Evolutionary conservation across 1,284 basidiomycete species (phyloP), one percentile per base, ranked within the genome.

Genomic region (Pseudozyma pruni): DNA sequence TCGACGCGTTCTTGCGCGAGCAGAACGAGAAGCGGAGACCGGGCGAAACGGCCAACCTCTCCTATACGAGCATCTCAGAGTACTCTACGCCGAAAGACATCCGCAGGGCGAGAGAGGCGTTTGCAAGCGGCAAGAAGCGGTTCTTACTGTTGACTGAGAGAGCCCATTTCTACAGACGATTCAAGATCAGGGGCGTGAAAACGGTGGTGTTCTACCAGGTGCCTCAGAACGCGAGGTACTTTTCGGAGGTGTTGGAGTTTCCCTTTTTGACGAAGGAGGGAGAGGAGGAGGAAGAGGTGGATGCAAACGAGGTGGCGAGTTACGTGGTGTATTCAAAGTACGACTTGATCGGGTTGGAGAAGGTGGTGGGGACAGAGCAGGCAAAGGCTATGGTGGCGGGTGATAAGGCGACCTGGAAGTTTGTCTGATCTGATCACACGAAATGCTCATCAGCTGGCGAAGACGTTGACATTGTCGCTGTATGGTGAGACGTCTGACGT

Each of bases 101-200:
- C 67, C 91, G 92, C 1, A 89, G 94, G 2, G 94, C 94, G 0
- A 87, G 96, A 44, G 91, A 94, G 75, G 88, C 91, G 0, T 98
- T 99, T 85, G 97, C 96, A 86, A 87, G 86, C 38, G 92, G 92
- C 50, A 90, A 91, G 77, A 93, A 90, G 74, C 85, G 90, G 0
- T 92, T 98, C 85, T 83, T 99, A 20, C 85, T 98, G 64, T 86
- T 98, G 73, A 97, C 92, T 61, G 96, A 99, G 82, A 89, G 96
- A 19, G 97, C 98, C 85, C 94, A 98, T 83, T 99, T 98, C 83
- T 98, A 94, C 87, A 88, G 92, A 63, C 87, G 94, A 88, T 90
- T 70, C 44, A 47, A 59, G 44, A 51, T 58, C 44, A 54, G 94
- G 72, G 96, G 95, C 8, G 91, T 94, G 49, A 89, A 90, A 57